Conservation (phyloP, 352 stramenopile genomes). For the Globisporangium emineosum region DNA sequence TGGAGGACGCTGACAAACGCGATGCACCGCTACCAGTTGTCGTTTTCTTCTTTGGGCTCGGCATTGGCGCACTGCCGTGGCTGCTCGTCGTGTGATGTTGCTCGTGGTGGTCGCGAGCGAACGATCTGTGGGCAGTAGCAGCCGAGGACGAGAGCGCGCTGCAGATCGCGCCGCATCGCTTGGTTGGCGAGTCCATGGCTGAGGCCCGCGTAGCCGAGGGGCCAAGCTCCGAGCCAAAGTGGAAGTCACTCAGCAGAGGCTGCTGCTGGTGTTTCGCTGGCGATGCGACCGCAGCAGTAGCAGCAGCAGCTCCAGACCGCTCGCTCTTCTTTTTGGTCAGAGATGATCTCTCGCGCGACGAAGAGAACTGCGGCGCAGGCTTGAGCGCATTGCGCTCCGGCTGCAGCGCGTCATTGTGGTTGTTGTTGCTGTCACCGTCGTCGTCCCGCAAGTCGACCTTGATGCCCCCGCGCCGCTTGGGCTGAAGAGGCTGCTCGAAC, state of each 20-base stretch:
- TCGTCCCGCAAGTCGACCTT: constrained; percentile 14
- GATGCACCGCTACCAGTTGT: not conserved
- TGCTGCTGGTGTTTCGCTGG: not conserved
- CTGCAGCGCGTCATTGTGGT: not conserved
- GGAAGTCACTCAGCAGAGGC: constrained; percentile 36
- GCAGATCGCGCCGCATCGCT: constrained; percentile 18
- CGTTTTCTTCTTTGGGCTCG: constrained; percentile 17
- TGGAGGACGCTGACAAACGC: not conserved
- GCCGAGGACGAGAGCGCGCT: constrained; percentile 14
- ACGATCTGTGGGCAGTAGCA: constrained; percentile 18
- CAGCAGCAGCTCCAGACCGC: not conserved
- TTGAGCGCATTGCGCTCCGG: constrained; percentile 8
- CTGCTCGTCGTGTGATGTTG: not conserved
- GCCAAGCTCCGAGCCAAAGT: constrained; percentile 28
- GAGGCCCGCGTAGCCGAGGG: not conserved
- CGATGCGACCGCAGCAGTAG: not conserved
- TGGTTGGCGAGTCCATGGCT: constrained; percentile 18
- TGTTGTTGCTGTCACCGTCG: not conserved
- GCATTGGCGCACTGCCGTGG: constrained; percentile 15
- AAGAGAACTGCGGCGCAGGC: constrained; percentile 12
- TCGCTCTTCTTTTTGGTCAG: constrained; percentile 13
- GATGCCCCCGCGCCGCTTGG: constrained; percentile 18
- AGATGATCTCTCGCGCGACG: not conserved
- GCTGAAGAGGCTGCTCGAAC: not conserved
- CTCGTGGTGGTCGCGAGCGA: constrained; percentile 17